A percentile compares a stretch with the other conserved stretches of the same genome.
Evolutionary conservation across 768 basidiomycete genomes (phyloP).

Genomic region (Boletus sp.): DNA sequence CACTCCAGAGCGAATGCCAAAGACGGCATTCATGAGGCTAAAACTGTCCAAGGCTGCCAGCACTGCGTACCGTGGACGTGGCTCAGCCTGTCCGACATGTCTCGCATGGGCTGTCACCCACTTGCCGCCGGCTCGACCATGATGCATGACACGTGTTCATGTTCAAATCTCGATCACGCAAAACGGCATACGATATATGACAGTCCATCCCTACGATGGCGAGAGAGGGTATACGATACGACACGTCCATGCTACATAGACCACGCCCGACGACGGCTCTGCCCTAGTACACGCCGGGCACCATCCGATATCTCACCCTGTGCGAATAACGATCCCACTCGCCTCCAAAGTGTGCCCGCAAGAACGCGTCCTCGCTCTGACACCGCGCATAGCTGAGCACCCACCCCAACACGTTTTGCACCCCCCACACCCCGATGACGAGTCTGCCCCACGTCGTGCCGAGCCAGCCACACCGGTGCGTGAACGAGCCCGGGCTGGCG

Average conservation of each 20-base stretch:
- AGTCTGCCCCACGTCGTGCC: constrained; percentile 13
- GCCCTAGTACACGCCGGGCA: constrained; percentile 28
- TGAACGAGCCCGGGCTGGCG: constrained; percentile 30
- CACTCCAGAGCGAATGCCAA: no score
- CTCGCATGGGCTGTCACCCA: no score
- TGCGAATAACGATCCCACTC: constrained; percentile 25
- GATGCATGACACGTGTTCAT: background rate
- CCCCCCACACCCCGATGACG: constrained; percentile 27
- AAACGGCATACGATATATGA: no score
- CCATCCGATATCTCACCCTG: constrained; percentile 24
- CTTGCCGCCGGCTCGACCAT: background rate
- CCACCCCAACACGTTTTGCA: constrained; percentile 24
- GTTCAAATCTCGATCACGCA: background rate
- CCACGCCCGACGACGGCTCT: background rate
- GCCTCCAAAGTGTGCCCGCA: constrained; percentile 19
- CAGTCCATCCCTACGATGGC: no score
- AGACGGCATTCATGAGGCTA: no score
- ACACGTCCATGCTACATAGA: background rate
- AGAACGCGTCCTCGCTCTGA: constrained; percentile 23
- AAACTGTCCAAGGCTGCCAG: no score
- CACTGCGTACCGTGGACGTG: no score
- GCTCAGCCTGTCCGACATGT: no score
- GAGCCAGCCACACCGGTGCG: constrained; percentile 27
- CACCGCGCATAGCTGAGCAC: constrained; percentile 30
- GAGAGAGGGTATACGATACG: background rate